Evolutionary conservation across 2,329 filamentous ascomycete genomes (phyloP).

Genomic region (Pseudogymnoascus sp.): DNA sequence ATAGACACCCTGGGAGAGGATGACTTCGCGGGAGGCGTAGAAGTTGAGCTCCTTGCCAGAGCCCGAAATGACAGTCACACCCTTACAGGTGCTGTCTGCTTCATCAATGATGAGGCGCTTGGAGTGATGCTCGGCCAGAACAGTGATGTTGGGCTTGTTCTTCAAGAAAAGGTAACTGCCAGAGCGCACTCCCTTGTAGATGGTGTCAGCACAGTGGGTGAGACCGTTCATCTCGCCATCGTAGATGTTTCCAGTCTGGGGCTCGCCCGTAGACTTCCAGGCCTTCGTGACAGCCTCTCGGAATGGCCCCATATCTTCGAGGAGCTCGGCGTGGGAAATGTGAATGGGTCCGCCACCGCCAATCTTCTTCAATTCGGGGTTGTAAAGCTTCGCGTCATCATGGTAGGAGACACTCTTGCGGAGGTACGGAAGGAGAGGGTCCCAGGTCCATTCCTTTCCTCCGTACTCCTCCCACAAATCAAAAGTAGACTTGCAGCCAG

Average conservation of each 20-base stretch:
- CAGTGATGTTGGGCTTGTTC: slow-evolving; percentile 46
- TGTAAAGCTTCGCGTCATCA: slow-evolving; percentile 41
- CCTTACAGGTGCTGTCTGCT: slow-evolving; percentile 33
- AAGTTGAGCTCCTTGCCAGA: slow-evolving; percentile 36
- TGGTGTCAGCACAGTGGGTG: slow-evolving; percentile 44
- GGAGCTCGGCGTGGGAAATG: slow-evolving; percentile 45
- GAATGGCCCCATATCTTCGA: slow-evolving; percentile 44
- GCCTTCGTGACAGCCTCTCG: slow-evolving; percentile 41
- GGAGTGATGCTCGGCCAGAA: slow-evolving; percentile 40
- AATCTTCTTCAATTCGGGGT: slow-evolving; percentile 40
- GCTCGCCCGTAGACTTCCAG: slow-evolving; percentile 45
- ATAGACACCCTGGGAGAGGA: slow-evolving; percentile 11
- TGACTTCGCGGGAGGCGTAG: slow-evolving; percentile 27
- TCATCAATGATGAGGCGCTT: slow-evolving; percentile 47
- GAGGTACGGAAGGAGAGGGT: slow-evolving; percentile 42
- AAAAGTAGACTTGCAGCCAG: slow-evolving; percentile 48
- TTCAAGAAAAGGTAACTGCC: slow-evolving; percentile 43
- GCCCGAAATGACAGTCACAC: slow-evolving; percentile 38
- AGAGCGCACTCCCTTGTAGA: slow-evolving; percentile 48
- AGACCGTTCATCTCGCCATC: slow-evolving; percentile 48
- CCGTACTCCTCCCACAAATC: slow-evolving; percentile 41
- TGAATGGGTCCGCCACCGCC: slow-evolving; percentile 44
- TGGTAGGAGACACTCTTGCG: slow-evolving; percentile 50
- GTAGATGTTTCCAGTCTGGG: slow-evolving; percentile 42
- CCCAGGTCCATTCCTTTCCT: slow-evolving; percentile 47